Percentiles rank a stretch among this genome's conserved stretches.
phyloP scores from a whole-genome alignment of 2,329 filamentous ascomycete genomes.

The Bimuria novae-zelandiae region DNA sequence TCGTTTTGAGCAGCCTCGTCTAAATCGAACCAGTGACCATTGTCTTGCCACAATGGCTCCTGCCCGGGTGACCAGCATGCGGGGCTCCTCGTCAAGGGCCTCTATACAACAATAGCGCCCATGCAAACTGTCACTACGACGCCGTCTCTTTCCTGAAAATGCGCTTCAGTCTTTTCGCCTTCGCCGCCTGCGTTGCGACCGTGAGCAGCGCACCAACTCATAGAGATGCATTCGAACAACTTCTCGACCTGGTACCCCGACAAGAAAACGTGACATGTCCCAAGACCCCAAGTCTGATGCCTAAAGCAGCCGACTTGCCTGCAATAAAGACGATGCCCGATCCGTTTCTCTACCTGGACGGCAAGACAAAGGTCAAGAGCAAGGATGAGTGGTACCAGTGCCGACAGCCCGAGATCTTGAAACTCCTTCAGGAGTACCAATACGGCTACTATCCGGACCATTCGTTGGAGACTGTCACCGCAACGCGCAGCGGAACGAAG shows the following conservation, averaged over 20 bases:
- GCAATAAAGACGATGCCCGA: constrained; percentile 47
- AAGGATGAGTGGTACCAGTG: constrained; percentile 56
- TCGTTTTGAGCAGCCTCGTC: constrained; percentile 12
- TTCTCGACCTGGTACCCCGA: constrained; percentile 21
- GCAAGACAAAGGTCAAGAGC: constrained; percentile 50
- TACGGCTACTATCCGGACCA: constrained; percentile 59
- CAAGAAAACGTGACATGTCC: constrained; percentile 33
- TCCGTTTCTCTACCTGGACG: constrained; percentile 53
- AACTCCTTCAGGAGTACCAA: constrained; percentile 57
- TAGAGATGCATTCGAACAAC: constrained; percentile 1
- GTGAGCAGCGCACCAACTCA: constrained; percentile 15
- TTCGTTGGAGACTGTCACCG: constrained; percentile 52
- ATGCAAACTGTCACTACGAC: too few relatives aligned
- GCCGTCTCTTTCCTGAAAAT: too few relatives aligned
- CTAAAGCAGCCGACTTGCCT: constrained; percentile 27
- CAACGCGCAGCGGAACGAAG: constrained; percentile 53
- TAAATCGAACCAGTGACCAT: too few relatives aligned
- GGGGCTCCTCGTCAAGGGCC: too few relatives aligned
- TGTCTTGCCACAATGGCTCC: too few relatives aligned
- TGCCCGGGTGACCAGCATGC: too few relatives aligned
- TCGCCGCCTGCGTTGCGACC: constrained; percentile 12
- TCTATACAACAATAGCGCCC: too few relatives aligned
- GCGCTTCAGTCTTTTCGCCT: constrained; percentile 13
- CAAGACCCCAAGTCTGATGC: constrained; percentile 30
- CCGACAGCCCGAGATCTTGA: constrained; percentile 56